phyloP scores from a whole-genome alignment of 2,329 filamentous ascomycete species.

The Hypoxylon sp. region DNA sequence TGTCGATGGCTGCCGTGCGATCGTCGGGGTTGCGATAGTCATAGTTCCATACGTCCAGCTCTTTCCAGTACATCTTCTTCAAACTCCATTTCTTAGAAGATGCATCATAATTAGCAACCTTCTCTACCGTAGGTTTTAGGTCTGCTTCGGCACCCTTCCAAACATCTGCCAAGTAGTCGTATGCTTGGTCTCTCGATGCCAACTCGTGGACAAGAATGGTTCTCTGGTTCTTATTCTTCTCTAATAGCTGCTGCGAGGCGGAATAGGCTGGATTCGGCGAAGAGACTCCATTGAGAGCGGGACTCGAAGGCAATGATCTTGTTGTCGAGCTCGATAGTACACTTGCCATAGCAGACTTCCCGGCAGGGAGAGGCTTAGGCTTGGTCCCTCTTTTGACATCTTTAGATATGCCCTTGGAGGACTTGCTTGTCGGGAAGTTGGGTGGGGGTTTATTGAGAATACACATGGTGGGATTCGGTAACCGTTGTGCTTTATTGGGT shows the following conservation, averaged over 20 bases:
- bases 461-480: conserved; percentile 66
- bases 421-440: conserved; percentile 39
- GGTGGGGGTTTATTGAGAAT: conserved; percentile 62
- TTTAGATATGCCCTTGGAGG: conserved; percentile 50
- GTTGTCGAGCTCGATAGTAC: conserved; percentile 60
- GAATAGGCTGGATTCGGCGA: conserved; percentile 69
- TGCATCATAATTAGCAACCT: conserved; percentile 69
- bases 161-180: conserved; percentile 64
- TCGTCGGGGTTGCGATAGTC: conserved; percentile 68
- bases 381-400: conserved; percentile 48
- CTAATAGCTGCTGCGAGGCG: conserved; percentile 66
- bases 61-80: conserved; percentile 72
- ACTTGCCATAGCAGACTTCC: conserved; percentile 61
- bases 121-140: conserved; percentile 68
- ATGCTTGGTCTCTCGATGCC: conserved; percentile 67
- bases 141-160: conserved; percentile 69
- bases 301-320: conserved; percentile 68
- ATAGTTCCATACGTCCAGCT: conserved; percentile 75
- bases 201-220: conserved; percentile 72
- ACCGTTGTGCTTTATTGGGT: conserved; percentile 62
- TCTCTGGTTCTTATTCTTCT: conserved; percentile 68
- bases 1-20: conserved; percentile 72
- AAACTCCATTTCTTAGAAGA: conserved; percentile 68
- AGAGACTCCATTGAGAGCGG: conserved; percentile 67
- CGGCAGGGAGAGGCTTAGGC: conserved; percentile 51